A percentile compares a stretch with the other conserved stretches of the same genome.
Evolutionary conservation across 495 filamentous ascomycete genomes (phyloP).

Genomic region (Podospora conica): DNA sequence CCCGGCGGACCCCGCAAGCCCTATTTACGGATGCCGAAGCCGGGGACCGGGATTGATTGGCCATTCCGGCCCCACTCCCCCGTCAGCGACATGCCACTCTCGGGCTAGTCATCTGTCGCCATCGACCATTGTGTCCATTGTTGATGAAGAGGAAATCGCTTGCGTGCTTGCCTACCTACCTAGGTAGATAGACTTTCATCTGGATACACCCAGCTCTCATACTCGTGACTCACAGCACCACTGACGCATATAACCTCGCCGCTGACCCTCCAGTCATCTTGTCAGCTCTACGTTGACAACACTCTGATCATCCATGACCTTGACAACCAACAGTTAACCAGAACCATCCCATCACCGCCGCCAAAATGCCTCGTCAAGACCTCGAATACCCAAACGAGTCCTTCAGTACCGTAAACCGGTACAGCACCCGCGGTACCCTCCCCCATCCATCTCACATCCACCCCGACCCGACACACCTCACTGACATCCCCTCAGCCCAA

Average conservation of each 20-base stretch:
- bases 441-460: background rate
- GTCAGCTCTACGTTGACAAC: too few species aligned
- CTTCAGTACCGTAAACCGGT: constrained; percentile 67
- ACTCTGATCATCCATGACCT: background rate
- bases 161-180: background rate
- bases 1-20: background rate
- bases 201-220: background rate
- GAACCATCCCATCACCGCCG: background rate
- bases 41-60: background rate
- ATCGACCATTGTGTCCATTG: background rate
- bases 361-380: constrained; percentile 41
- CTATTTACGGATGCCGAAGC: background rate
- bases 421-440: constrained; percentile 56
- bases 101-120: too few species aligned
- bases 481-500: constrained; percentile 43
- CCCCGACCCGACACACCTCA: background rate
- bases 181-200: too few species aligned
- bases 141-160: background rate
- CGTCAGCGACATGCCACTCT: background rate
- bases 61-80: background rate
- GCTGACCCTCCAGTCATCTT: background rate
- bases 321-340: background rate
- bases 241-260: background rate
- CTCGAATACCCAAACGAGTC: constrained; percentile 62
- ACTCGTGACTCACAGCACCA: background rate